Conservation (phyloP, 257 asterid species). For the Perilla frutescens region DNA sequence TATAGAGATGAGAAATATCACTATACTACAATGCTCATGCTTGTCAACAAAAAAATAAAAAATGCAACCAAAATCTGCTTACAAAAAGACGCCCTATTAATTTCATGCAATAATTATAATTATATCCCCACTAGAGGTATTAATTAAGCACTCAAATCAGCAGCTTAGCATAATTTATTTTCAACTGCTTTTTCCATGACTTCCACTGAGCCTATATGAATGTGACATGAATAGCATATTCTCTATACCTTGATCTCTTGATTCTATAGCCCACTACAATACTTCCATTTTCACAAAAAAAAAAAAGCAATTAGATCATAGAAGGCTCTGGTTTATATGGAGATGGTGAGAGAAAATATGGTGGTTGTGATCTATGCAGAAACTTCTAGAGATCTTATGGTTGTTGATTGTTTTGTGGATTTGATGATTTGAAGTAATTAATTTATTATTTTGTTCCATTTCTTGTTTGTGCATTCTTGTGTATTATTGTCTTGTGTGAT, state of each 20-base stretch:
- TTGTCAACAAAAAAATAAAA: neutral
- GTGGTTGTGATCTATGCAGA: slow-evolving; percentile 74
- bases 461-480: too few species aligned
- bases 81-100: neutral
- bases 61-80: neutral
- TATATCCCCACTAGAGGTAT: too few species aligned
- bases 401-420: too few species aligned
- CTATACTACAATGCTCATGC: too few species aligned
- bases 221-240: slow-evolving; percentile 23
- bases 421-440: too few species aligned
- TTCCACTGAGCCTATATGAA: slow-evolving; percentile 17
- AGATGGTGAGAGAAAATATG: slow-evolving; percentile 67
- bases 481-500: too few species aligned
- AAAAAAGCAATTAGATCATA: neutral
- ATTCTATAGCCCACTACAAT: neutral
- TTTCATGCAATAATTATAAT: slow-evolving; percentile 13
- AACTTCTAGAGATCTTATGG: too few species aligned
- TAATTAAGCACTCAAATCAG: neutral
- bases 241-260: neutral
- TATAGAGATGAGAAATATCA: too few species aligned
- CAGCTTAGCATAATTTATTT: slow-evolving; percentile 22
- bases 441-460: too few species aligned
- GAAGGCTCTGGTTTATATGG: slow-evolving; percentile 49
- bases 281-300: slow-evolving; percentile 4
- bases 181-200: slow-evolving; percentile 7